phyloP scores from a whole-genome alignment of 768 basidiomycete species.

The Mycena metata region DNA sequence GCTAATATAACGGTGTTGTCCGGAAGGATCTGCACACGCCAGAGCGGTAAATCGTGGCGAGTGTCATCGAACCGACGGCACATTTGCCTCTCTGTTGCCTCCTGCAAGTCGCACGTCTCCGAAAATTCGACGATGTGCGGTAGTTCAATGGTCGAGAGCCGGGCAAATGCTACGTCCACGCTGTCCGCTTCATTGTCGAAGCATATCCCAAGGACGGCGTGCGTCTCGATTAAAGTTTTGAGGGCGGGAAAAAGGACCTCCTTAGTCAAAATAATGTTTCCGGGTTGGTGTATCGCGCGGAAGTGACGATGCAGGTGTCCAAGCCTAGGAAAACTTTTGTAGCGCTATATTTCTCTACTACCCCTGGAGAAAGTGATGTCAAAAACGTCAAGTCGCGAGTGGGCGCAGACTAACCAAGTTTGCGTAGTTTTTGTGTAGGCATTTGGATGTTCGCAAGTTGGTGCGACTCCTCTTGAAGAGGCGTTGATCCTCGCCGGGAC shows the following conservation, averaged over 20 bases:
- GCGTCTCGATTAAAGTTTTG: slow-evolving; percentile 41
- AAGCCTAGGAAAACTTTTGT: slow-evolving; percentile 47
- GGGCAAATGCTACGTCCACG: slow-evolving; percentile 40
- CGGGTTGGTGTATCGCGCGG: slow-evolving; percentile 45
- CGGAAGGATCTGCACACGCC: slow-evolving; percentile 51
- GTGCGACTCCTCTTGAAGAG: no score
- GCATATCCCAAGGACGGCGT: slow-evolving; percentile 47
- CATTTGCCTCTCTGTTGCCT: slow-evolving; percentile 44
- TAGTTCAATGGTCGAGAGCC: slow-evolving; percentile 48
- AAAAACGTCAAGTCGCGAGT: no score
- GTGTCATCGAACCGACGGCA: slow-evolving; percentile 42
- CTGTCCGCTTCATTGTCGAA: slow-evolving; percentile 37
- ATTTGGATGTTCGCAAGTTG: no score
- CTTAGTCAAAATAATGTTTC: slow-evolving; percentile 35
- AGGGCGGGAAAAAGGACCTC: slow-evolving; percentile 44
- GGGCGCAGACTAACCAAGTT: no score
- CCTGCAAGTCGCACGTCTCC: slow-evolving; percentile 40
- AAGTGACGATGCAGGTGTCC: slow-evolving; percentile 50
- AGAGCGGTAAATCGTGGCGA: slow-evolving; percentile 47
- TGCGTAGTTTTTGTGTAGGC: no score
- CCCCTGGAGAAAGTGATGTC: slow-evolving; percentile 39
- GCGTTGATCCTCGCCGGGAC: no score
- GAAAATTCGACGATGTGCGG: slow-evolving; percentile 47
- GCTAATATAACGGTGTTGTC: slow-evolving; percentile 51
- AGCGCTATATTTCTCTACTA: slow-evolving; percentile 51